These are phyloP conservation scores for Neoboletus brunneissimus DNA, from an alignment of 768 basidiomycete genomes.

Conservation along the genomic window DNA sequence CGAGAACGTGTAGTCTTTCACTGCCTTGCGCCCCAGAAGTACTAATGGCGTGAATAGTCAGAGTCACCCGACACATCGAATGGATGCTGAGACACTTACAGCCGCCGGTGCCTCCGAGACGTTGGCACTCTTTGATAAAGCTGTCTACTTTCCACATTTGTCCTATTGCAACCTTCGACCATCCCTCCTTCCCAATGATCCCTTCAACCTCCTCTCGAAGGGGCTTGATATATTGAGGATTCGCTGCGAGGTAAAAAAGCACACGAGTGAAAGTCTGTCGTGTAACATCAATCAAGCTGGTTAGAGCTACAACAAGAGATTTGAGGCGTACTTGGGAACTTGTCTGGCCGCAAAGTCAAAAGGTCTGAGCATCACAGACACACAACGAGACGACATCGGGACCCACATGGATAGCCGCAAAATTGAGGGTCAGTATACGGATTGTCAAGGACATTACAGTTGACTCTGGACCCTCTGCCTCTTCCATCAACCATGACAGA, in stretches of 20 bases:
- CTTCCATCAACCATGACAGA: slow-evolving; percentile 32
- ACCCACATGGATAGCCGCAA: not conserved
- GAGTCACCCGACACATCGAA: not conserved
- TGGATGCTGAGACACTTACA: slow-evolving; percentile 16
- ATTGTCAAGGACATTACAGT: slow-evolving; percentile 20
- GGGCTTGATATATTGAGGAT: slow-evolving; percentile 32
- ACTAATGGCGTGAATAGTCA: slow-evolving; percentile 27
- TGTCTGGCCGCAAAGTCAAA: not conserved
- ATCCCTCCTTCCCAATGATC: not conserved
- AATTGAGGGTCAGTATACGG: not conserved
- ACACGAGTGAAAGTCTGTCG: slow-evolving; percentile 18
- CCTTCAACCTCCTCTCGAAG: slow-evolving; percentile 28
- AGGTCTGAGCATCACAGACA: not conserved
- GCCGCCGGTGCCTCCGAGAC: slow-evolving; percentile 3
- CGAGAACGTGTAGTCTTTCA: too few relatives aligned
- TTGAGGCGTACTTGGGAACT: not conserved
- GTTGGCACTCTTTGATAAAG: slow-evolving; percentile 26
- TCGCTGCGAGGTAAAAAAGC: slow-evolving; percentile 35
- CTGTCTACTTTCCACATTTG: slow-evolving; percentile 39
- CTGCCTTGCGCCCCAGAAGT: slow-evolving; percentile 9
- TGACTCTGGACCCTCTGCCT: slow-evolving; percentile 14
- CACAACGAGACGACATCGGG: not conserved
- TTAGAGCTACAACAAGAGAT: too few relatives aligned
- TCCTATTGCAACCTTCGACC: slow-evolving; percentile 14
- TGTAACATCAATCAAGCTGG: slow-evolving; percentile 6